phyloP scores from a whole-genome alignment of 2,329 filamentous ascomycete genomes.

The Claviceps sp. region DNA sequence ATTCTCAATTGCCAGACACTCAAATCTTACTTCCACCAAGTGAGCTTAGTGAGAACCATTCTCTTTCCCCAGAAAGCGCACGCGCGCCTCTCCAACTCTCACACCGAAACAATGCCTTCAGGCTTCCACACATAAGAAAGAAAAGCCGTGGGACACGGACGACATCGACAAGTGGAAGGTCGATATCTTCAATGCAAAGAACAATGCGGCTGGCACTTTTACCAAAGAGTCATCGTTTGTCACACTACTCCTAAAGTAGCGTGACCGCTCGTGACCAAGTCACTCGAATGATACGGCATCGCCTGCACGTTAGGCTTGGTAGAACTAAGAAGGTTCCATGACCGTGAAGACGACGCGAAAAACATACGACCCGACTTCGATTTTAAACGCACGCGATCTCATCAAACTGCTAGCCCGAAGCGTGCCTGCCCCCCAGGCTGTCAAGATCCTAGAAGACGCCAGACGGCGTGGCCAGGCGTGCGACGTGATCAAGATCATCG shows the following conservation, averaged over 20 bases:
- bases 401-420: conserved; percentile 86
- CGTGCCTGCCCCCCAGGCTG: conserved; percentile 81
- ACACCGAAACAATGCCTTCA: conserved; percentile 52
- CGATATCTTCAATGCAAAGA: conserved; percentile 70
- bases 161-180: conserved; percentile 97
- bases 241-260: conserved; percentile 82
- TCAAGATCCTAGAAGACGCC: conserved; percentile 85
- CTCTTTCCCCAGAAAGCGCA: not conserved
- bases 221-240: conserved; percentile 85
- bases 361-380: conserved; percentile 82
- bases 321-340: conserved; percentile 65
- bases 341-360: conserved; percentile 88
- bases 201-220: conserved; percentile 78
- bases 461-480: conserved; percentile 56
- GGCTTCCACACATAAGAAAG: conserved; percentile 56
- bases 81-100: not conserved
- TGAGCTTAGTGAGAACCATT: not conserved
- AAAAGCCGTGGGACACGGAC: conserved; percentile 92
- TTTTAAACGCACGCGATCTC: conserved; percentile 85
- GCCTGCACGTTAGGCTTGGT: conserved; percentile 88
- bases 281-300: conserved; percentile 77
- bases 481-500: conserved; percentile 81
- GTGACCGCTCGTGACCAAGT: conserved; percentile 81
- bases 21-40: not conserved
- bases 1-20: not conserved